Base-by-base conservation (phyloP, 2,329 filamentous ascomycete species). In the Sporothrix luriei region DNA sequence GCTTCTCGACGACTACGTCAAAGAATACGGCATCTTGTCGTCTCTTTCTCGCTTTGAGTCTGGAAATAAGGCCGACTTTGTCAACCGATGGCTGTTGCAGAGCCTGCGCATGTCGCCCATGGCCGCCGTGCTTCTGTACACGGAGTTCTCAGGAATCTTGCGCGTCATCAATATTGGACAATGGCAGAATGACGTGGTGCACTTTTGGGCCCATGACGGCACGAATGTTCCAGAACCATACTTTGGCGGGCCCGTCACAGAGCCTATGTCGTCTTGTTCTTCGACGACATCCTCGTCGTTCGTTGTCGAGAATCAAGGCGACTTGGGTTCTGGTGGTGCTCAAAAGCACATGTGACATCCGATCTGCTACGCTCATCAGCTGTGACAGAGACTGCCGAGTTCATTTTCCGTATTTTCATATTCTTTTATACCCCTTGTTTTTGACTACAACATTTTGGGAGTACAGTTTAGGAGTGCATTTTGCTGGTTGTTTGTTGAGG, bases 1-100 rank as follows among this genome's bases (percentile, higher is more conserved):
- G 57, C 77, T 75, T n/a, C 73, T 84, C 65, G 77, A 78, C 1
- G 76, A 80, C 24, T 81, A 82, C 2, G 77, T 79, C 66, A 85
- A 84, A 70, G 84, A 86, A 74, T 80, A 79, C n/a, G 78, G 78
- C 43, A 85, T 86, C 66, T 76, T 82, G 55, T 79, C 76, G 6
- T 78, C 85, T 13, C 75, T 85, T 64, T 73, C 73, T 29, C 79
- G 80, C 2, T 73, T 76, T 3, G 74, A 78, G 13, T 73, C 74
- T 2, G 79, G 78, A 2, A 78, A 80, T 72, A 83, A 81, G 72
- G 76, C 75, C 1, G 81, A 84, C 65, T 84, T 80, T 69, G 80
- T 87, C 73, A 83, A 82, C 72, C 79, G 83, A 52, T 87, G 85
- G 85, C 76, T 87, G 2, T 78, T 87, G 14, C 82, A 86, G 62